phyloP scores from a whole-genome alignment of 2,329 filamentous ascomycete genomes.

The Fusarium azukiicola region DNA sequence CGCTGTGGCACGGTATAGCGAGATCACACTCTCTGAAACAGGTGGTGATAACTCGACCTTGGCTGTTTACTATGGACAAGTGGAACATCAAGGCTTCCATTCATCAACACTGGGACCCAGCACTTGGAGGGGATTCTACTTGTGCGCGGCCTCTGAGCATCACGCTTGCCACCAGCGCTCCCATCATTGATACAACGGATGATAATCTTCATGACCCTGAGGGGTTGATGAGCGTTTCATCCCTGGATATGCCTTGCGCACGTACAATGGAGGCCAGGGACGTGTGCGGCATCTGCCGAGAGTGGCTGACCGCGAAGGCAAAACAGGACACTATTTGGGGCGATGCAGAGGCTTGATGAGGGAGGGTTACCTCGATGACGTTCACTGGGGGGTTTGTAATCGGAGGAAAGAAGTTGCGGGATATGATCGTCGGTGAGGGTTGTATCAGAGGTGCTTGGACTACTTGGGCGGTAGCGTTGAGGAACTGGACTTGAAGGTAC shows the following conservation, averaged over 20 bases:
- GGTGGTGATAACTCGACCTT: conserved; percentile 33
- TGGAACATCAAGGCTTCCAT: conserved; percentile 44
- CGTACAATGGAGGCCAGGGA: conserved; percentile 19
- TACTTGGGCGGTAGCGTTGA: not conserved
- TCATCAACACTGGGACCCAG: conserved; percentile 26
- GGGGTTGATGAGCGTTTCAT: conserved; percentile 23
- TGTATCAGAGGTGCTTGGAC: not conserved
- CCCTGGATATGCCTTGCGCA: conserved; percentile 26
- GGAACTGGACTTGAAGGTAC: not conserved
- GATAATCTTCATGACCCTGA: conserved; percentile 26
- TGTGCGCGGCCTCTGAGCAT: conserved; percentile 37
- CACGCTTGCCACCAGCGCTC: conserved; percentile 28
- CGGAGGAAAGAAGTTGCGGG: not conserved
- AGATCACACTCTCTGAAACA: conserved; percentile 28
- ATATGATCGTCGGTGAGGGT: not conserved
- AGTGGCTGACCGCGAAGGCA: conserved; percentile 40
- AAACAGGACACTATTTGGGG: conserved; percentile 41
- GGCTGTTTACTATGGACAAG: conserved; percentile 23
- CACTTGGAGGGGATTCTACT: conserved; percentile 35
- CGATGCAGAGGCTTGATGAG: not conserved
- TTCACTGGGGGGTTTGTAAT: not conserved
- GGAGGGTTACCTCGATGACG: not conserved
- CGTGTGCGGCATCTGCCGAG: conserved; percentile 34
- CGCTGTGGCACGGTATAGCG: conserved; percentile 41
- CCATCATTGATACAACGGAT: conserved; percentile 20